Evolutionary conservation across 2,329 filamentous ascomycete species (phyloP).

Genomic region (Fusarium sp.): DNA sequence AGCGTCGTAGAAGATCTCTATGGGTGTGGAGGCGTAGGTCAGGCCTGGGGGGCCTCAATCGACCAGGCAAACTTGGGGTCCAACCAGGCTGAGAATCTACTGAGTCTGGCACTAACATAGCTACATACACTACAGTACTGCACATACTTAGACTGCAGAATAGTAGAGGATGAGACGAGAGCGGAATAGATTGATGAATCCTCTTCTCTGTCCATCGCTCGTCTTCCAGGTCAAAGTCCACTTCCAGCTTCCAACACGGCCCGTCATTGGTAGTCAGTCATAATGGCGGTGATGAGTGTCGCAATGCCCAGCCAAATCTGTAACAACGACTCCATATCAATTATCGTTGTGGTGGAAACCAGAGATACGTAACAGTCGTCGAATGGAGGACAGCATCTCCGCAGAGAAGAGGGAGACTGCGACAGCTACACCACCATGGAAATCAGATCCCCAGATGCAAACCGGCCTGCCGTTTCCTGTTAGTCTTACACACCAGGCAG

Average conservation of each 20-base stretch:
- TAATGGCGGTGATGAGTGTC: conserved; percentile 37
- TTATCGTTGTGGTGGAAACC: conserved; percentile 36
- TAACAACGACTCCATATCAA: conserved; percentile 38
- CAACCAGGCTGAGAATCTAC: conserved; percentile 31
- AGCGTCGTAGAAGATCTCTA: conserved; percentile 32
- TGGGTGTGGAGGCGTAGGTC: conserved; percentile 46
- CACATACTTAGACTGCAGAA: conserved; percentile 3
- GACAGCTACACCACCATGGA: conserved; percentile 30
- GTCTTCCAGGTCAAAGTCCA: conserved; percentile 12
- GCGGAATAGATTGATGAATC: conserved; percentile 17
- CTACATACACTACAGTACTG: not conserved
- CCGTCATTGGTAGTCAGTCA: conserved; percentile 32
- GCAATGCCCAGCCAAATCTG: conserved; percentile 33
- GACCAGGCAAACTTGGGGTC: conserved; percentile 36
- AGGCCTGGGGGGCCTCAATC: conserved; percentile 46
- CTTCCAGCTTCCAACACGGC: not conserved
- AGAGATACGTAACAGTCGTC: conserved; percentile 33
- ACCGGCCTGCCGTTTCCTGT: conserved; percentile 30
- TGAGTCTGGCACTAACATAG: not conserved
- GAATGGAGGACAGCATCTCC: conserved; percentile 30
- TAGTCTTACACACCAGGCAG: conserved; percentile 33
- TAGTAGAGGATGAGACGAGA: conserved; percentile 2
- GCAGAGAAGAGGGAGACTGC: conserved; percentile 24
- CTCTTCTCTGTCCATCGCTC: conserved; percentile 21
- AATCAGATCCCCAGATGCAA: conserved; percentile 37